phyloP scores from a whole-genome alignment of 257 asterid genomes.

The Cordia subcordata region DNA sequence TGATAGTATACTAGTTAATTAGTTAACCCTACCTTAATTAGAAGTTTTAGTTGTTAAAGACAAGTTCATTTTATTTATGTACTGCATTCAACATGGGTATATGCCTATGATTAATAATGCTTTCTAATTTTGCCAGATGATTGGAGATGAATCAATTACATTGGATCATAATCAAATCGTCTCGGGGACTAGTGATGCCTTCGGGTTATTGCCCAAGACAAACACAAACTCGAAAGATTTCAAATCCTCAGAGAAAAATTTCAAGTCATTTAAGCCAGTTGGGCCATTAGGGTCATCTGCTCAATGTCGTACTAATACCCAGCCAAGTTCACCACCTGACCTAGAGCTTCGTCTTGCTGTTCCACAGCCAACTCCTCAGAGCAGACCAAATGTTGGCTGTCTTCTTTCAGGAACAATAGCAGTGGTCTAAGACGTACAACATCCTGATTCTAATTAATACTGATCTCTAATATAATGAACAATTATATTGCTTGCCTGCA shows the following conservation, averaged over 20 bases:
- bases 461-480: too few relatives aligned
- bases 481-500: too few relatives aligned
- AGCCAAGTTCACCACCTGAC: constrained; percentile 8
- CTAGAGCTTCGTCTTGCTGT: constrained; percentile 25
- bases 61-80: background rate
- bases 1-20: too few relatives aligned
- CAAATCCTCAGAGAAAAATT: constrained; percentile 9
- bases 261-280: background rate
- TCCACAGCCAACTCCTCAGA: constrained; percentile 10
- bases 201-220: background rate
- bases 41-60: too few relatives aligned
- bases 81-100: too few relatives aligned
- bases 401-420: constrained; percentile 11
- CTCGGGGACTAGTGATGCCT: background rate
- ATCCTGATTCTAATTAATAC: background rate
- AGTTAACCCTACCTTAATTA: too few relatives aligned
- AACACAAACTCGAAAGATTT: constrained; percentile 12
- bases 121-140: constrained; percentile 5
- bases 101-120: too few relatives aligned
- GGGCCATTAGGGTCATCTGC: background rate
- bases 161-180: background rate
- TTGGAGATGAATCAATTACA: constrained; percentile 4
- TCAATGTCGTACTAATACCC: background rate
- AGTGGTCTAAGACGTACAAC: constrained; percentile 1
- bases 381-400: constrained; percentile 1